Evolutionary conservation across 148 eudicot species (phyloP).

Genomic region (Hydrangea macrophylla): DNA sequence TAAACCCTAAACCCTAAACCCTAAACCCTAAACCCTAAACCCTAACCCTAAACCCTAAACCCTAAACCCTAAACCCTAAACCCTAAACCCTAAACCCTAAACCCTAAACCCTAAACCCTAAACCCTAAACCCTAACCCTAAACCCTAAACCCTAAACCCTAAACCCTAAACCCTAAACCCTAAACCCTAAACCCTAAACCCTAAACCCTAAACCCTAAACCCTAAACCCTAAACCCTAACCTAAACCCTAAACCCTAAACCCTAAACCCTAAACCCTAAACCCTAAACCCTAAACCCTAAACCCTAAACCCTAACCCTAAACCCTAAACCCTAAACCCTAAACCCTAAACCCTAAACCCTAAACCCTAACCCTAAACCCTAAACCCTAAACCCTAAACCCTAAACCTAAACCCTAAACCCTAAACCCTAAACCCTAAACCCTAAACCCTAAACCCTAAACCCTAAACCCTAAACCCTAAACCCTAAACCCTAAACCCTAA

Average conservation of each 20-base stretch:
- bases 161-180: background rate
- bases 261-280: background rate
- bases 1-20: background rate
- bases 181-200: slow-evolving; percentile 1
- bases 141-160: background rate
- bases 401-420: background rate
- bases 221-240: slow-evolving; percentile 1
- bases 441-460: no score
- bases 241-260: background rate
- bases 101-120: slow-evolving; percentile 3
- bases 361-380: slow-evolving; percentile 5
- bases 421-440: no score
- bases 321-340: background rate
- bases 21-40: background rate
- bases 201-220: background rate
- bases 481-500: no score
- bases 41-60: background rate
- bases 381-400: background rate
- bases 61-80: slow-evolving; percentile 4
- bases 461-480: no score
- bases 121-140: background rate
- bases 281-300: background rate
- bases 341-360: background rate
- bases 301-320: background rate
- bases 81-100: slow-evolving; percentile 1